Evolutionary conservation across 805 yeast genomes (phyloP), one percentile per base, ranked within the genome.

Genomic region (Blastobotrys parvus): DNA sequence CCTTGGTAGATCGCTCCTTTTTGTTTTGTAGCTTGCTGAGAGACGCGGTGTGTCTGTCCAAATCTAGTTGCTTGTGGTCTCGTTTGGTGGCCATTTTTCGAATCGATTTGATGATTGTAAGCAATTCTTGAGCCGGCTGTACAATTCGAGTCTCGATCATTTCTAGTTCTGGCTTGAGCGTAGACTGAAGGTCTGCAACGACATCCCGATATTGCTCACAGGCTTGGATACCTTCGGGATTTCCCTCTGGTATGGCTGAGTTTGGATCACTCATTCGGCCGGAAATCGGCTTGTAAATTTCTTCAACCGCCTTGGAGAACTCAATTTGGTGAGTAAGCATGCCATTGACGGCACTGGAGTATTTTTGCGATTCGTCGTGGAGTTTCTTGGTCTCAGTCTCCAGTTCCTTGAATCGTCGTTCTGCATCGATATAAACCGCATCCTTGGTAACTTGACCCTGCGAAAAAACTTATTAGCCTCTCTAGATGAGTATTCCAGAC

Each of bases 151-250:
- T 75, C 54, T 92, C 97, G 53, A 92, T 86, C 63, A 92, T 74
- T 54, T 86, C 94, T 60, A 92, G 71, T 61, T 92, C 98, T 0
- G 98, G 98, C 59, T 86, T 82, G 57, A 92, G 69, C 2, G 87
- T 78, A 43, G 77, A 80, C 65, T 89, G 92, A 54, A 92, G 69
- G 47, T 89, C 97, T 40, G 77, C 75, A 30, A 92, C 96, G 44
- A 88, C 82, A 35, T 75, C 94, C 45, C 94, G 72, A 64, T 89
- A 92, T 60, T 83, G 94, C 58, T 84, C 95, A 56, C 94, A 78
- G 1, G 98, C 98, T 57, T 83, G 80, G 52, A 92, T 87, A 54
- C 97, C 98, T 42, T 92, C 94, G 3, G 97, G 97, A 58, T 89
- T 89, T 53, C 94, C 97, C 60, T 92, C 98, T 0, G 89, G 89